These are phyloP conservation scores for Pleurotus cornucopiae DNA, from an alignment of 768 basidiomycete genomes.

Conservation along the genomic window DNA sequence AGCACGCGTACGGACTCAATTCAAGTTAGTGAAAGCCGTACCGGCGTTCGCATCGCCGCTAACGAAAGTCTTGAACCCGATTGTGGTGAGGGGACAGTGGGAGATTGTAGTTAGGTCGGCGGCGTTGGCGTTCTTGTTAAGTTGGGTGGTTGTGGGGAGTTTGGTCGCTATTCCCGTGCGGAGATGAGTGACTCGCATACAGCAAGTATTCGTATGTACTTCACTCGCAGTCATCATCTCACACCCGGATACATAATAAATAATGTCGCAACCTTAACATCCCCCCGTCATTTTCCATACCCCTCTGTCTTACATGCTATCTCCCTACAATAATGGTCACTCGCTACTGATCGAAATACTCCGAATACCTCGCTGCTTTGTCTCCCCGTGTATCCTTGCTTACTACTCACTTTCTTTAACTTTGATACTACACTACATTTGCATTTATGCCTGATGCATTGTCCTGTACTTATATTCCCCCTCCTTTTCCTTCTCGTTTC, in stretches of 20 bases:
- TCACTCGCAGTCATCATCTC: too few species aligned
- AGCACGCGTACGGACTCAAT: slow-evolving; percentile 31
- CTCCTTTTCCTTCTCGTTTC: background rate
- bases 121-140: slow-evolving; percentile 39
- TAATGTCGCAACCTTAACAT: too few species aligned
- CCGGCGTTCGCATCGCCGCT: slow-evolving; percentile 71
- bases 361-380: too few species aligned
- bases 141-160: slow-evolving; percentile 34
- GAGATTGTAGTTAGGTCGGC: slow-evolving; percentile 71
- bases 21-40: slow-evolving; percentile 46
- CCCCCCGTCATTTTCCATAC: too few species aligned
- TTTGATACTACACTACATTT: background rate
- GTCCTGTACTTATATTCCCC: slow-evolving; percentile 4
- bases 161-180: slow-evolving; percentile 37
- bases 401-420: too few species aligned
- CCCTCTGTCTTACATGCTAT: too few species aligned
- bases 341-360: too few species aligned
- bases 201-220: too few species aligned
- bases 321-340: too few species aligned
- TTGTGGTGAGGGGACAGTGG: slow-evolving; percentile 80
- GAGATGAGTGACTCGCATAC: slow-evolving; percentile 2
- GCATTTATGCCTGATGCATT: background rate
- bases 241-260: too few species aligned
- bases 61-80: slow-evolving; percentile 63
- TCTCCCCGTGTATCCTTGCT: too few species aligned